phyloP scores from a whole-genome alignment of 2,329 filamentous ascomycete genomes.

The Pseudogymnoascus sp. region DNA sequence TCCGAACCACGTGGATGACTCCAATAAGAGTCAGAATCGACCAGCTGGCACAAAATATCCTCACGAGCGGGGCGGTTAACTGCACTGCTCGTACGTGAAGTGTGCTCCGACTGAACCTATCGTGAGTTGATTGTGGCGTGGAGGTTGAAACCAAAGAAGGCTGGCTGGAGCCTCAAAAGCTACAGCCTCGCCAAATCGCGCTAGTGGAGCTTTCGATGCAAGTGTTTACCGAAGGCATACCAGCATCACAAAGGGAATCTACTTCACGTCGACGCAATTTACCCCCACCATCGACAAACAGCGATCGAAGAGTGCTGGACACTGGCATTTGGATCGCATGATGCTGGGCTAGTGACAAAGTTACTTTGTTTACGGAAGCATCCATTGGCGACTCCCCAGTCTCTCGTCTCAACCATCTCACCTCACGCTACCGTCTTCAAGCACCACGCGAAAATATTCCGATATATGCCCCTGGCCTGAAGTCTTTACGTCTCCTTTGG shows the following conservation, averaged over 20 bases:
- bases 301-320: constrained; percentile 7
- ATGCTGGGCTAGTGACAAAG: constrained; percentile 4
- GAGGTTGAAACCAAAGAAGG: not conserved
- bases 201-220: constrained; percentile 8
- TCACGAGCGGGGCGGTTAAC: not conserved
- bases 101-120: not conserved
- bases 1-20: not conserved
- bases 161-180: not conserved
- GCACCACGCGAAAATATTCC: not conserved
- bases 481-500: not conserved
- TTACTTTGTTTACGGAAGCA: constrained; percentile 2
- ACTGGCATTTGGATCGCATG: constrained; percentile 7
- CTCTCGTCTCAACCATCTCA: not conserved
- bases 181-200: constrained; percentile 8
- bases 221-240: constrained; percentile 1
- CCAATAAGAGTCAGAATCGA: not conserved
- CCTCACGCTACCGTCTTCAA: not conserved
- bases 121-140: not conserved
- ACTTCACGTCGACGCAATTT: not conserved
- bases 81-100: not conserved
- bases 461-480: constrained; percentile 7
- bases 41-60: not conserved
- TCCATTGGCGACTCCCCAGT: not conserved
- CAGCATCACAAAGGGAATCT: not conserved
- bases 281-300: constrained; percentile 4